Conservation (phyloP, 768 basidiomycete species). For the Lactarius pseudohatsudake region DNA sequence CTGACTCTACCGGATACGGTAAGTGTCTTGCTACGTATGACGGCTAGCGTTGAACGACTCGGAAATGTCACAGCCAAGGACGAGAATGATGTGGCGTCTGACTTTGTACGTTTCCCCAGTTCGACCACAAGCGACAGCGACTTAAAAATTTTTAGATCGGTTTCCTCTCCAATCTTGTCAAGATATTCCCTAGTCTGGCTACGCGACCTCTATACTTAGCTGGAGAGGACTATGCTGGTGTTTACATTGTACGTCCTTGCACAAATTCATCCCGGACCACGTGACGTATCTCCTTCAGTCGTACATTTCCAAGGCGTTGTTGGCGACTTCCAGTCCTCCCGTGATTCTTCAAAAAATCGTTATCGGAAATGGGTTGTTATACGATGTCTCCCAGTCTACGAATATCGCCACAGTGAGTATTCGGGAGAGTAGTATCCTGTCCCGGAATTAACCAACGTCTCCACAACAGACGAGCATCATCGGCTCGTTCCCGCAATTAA, state of each 20-base stretch:
- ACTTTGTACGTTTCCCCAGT: slow-evolving; percentile 21
- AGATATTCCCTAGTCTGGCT: slow-evolving; percentile 69
- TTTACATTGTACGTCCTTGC: slow-evolving; percentile 54
- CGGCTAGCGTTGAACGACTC: background rate
- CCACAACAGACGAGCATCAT: slow-evolving; percentile 49
- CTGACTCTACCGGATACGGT: slow-evolving; percentile 62
- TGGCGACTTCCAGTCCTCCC: slow-evolving; percentile 60
- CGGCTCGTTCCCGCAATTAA: slow-evolving; percentile 74
- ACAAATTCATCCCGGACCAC: background rate
- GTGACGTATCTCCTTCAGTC: slow-evolving; percentile 44
- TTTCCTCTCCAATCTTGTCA: slow-evolving; percentile 68
- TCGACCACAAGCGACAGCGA: background rate
- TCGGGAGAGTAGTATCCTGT: background rate
- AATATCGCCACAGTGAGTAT: slow-evolving; percentile 47
- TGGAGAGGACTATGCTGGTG: slow-evolving; percentile 76
- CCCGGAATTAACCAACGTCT: background rate
- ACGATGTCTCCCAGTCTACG: slow-evolving; percentile 50
- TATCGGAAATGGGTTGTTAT: slow-evolving; percentile 68
- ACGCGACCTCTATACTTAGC: slow-evolving; percentile 65
- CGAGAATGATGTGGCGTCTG: slow-evolving; percentile 23
- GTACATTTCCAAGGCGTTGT: slow-evolving; percentile 73
- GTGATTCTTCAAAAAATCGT: slow-evolving; percentile 66
- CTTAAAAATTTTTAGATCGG: slow-evolving; percentile 50
- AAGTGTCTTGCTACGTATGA: slow-evolving; percentile 26
- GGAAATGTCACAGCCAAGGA: slow-evolving; percentile 41